Evolutionary conservation across 106 monocot genomes (phyloP), one percentile per base, ranked within the genome.

Genomic region (Acorus calamus): DNA sequence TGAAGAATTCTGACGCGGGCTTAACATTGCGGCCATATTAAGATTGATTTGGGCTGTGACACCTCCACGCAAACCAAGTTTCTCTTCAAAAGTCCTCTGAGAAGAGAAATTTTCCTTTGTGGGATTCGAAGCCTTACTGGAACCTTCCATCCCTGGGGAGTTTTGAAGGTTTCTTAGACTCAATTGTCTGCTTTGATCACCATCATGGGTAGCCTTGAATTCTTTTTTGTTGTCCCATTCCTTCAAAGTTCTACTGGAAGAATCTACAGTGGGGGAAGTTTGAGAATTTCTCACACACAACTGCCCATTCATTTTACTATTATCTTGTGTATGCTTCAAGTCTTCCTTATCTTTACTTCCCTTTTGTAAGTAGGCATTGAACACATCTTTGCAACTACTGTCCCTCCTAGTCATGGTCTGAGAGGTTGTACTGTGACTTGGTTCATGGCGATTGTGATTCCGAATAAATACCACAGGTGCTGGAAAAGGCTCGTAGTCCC

Each of bases 401-500:
- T 28, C 0, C 28, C 28, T 28, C 28, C 28, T 28, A 28, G 28
- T 28, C 28, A 28, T 28, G 28, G 28, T 28, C 6, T 59, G 43
- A 8, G 42, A 44, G 42, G 53, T 50, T 50, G 63, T 28, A 46
- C 7, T 13, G 3, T 59, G 46, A 54, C 44, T 5, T 56, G 71
- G 49, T 61, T 63, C 52, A 54, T 49, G 4, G 6, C 52, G 67
- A 41, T 55, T 3, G 60, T 55, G 60, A 52, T 67, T 80, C 67
- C 54, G 57, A 67, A 67, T 44, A 67, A 66, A 78, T 46, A 86
- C 57, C 68, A 89, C 14, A 45, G 89, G 71, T 56, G 72, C 72
- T 57, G 69, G 66, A 11, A 66, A 82, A 7, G 93, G 81, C 70
- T 94, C 94, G 57, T 77, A 89, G 55, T 89, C 86, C 9, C 79